Evolutionary conservation across 1,284 basidiomycete species (phyloP), one percentile per base, ranked within the genome.

Genomic region (Ustilago nuda): DNA sequence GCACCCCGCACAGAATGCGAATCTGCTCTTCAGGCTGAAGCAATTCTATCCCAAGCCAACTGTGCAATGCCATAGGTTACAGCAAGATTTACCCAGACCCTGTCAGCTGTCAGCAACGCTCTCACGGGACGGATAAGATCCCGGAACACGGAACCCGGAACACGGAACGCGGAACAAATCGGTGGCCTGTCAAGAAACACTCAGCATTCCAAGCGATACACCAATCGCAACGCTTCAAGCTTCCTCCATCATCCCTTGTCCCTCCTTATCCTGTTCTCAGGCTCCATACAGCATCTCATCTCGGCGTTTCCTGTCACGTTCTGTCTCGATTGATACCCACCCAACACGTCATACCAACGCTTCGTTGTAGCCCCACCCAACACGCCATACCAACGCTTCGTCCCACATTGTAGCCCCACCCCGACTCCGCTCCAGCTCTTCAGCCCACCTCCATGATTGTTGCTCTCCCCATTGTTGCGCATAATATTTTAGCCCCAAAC

Each of bases 371-470:
- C 32, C 9, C 15, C 23, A 51, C 8, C 33, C 36, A 46, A 46
- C 15, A 46, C 45, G 9, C 23, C 15, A 46, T 46, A 46, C 45
- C 45, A 46, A n/a, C 45, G 7, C 15, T 9, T 46, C 45, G 1
- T 9, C 45, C 23, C 45, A 4, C 45, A 37, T 37, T 37, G 36
- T 37, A 37, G 36, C 32, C 9, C 15, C 23, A 51, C 8, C 33
- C 36, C 32, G 41, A 23, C 51, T 60, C 58, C 58, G 41, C 36
- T 52, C 58, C 58, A 13, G 9, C 36, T 37, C 9, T 37, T 43
- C 36, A 51, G 11, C 39, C 15, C 48, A 13, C 11, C 23, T 27
- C 23, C 23, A 3, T 27, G 23, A 27, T 27, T 27, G 23, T 27
- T 27, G 23, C 23, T 27, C 23, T 27, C 23, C 23, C 23, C 23